Evolutionary conservation across 2,329 filamentous ascomycete genomes (phyloP), one percentile per base, ranked within the genome.

Genomic region (Balansia obtecta): DNA sequence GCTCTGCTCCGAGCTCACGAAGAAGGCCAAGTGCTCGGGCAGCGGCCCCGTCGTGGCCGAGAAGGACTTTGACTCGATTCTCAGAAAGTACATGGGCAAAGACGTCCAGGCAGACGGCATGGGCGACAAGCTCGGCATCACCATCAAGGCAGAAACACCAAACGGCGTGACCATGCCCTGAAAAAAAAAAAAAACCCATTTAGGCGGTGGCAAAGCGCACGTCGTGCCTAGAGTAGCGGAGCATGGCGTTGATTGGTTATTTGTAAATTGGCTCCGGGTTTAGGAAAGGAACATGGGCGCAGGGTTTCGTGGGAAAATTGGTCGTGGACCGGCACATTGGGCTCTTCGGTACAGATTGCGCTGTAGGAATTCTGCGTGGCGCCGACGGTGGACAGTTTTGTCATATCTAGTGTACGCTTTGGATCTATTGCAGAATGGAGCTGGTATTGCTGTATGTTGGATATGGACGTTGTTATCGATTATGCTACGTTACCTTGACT

Each of bases 11-110:
- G 90, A 98, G 64, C 79, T 98, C 13, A 87, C 91, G 56, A 87
- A 90, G 65, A 98, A 98, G 71, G 93, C 93, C 52, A 93, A 91
- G 63, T 98, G 93, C 67, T 95, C 89, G 0, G 87, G 95, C 58
- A 85, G 77, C 16, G 91, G 93, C 15, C 88, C 94, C 12, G 88
- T 95, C 16, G 86, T 98, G 22, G 85, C 89, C 54, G 83, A 95
- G 69, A 80, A 81, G 50, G 90, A 97, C 60, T 95, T 97, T 59
- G 86, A 95, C 62, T 79, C 75, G 40, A 85, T 89, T 48, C 75
- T 91, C 69, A 77, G 73, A 54, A 82, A 82, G 63, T 82, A 81
- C 56, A 72, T 81, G 57, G 72, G 76, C 60, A 67, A 69, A 54
- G 65, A 70, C 20, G 61, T 60, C 27, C 62, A 65, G 6, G 58